These are phyloP conservation scores for Ophiocordyceps camponoti-leonardi DNA, from an alignment of 2,329 filamentous ascomycete species.

Conservation along the genomic window DNA sequence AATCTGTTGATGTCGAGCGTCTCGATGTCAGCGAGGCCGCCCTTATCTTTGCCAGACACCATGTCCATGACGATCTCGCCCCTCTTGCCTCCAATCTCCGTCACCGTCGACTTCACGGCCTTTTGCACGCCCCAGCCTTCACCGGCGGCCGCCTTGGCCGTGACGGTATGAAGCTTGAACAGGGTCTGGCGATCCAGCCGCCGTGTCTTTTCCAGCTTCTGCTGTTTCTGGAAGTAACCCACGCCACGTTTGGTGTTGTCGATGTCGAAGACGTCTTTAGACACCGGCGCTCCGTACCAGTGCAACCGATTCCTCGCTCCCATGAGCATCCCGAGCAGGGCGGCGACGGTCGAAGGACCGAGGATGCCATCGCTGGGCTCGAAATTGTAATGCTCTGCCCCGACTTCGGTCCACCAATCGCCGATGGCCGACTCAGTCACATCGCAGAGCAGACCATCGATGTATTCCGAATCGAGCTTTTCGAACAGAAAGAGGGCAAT, in stretches of 20 bases:
- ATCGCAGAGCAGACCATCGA: conserved; percentile 85
- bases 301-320: conserved; percentile 81
- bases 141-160: conserved; percentile 74
- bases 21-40: conserved; percentile 81
- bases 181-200: conserved; percentile 72
- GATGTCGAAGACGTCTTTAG: conserved; percentile 85
- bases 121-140: conserved; percentile 87
- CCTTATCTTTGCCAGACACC: conserved; percentile 73
- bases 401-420: conserved; percentile 94
- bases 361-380: conserved; percentile 88
- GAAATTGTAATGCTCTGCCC: conserved; percentile 77
- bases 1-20: conserved; percentile 81
- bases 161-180: conserved; percentile 62
- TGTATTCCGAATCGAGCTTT: conserved; percentile 73
- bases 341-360: conserved; percentile 80
- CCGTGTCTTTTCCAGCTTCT: conserved; percentile 62
- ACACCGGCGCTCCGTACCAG: conserved; percentile 65
- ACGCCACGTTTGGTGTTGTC: conserved; percentile 70
- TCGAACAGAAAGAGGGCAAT: conserved; percentile 76
- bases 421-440: conserved; percentile 77
- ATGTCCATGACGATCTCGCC: conserved; percentile 94
- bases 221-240: conserved; percentile 73
- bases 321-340: conserved; percentile 71
- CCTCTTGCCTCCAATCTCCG: conserved; percentile 82
- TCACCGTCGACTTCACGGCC: conserved; percentile 88